These are phyloP conservation scores for Podaxis sp. DNA, from an alignment of 768 basidiomycete genomes.

Conservation along the genomic window DNA sequence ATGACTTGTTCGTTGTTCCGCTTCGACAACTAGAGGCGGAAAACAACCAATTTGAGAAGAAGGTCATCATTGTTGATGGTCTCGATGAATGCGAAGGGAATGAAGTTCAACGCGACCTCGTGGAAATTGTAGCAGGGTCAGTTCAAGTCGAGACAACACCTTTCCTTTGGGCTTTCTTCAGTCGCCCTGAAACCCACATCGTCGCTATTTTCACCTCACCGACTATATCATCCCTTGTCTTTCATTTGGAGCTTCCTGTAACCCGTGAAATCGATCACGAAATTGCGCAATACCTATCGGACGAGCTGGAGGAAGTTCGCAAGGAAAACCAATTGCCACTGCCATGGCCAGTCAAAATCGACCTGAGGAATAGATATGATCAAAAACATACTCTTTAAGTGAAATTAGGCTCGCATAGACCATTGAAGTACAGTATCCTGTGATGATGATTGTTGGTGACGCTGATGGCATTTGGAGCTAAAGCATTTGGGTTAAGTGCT, in stretches of 20 bases:
- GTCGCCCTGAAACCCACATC: not conserved
- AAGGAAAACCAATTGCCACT: not conserved
- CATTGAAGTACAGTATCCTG: too few species aligned
- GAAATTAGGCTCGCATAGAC: too few species aligned
- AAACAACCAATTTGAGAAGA: not conserved
- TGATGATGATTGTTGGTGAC: too few species aligned
- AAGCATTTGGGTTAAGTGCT: too few species aligned
- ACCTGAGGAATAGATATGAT: too few species aligned
- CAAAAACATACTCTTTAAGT: too few species aligned
- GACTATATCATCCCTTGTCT: not conserved
- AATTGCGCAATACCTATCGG: not conserved
- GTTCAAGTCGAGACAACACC: not conserved
- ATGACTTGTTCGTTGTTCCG: not conserved
- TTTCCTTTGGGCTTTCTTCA: not conserved
- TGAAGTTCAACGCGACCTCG: not conserved
- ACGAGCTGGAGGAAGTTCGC: not conserved
- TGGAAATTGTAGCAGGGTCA: not conserved
- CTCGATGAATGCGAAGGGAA: not conserved
- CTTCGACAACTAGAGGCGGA: not conserved
- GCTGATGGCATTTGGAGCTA: too few species aligned
- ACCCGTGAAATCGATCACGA: not conserved
- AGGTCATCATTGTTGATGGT: not conserved
- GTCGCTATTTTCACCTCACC: not conserved
- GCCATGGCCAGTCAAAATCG: not conserved
- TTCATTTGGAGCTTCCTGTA: not conserved